Percentiles rank a stretch among this genome's conserved stretches.
Evolutionary conservation across 768 basidiomycete genomes (phyloP).

Genomic region (Phylloporus sp.): DNA sequence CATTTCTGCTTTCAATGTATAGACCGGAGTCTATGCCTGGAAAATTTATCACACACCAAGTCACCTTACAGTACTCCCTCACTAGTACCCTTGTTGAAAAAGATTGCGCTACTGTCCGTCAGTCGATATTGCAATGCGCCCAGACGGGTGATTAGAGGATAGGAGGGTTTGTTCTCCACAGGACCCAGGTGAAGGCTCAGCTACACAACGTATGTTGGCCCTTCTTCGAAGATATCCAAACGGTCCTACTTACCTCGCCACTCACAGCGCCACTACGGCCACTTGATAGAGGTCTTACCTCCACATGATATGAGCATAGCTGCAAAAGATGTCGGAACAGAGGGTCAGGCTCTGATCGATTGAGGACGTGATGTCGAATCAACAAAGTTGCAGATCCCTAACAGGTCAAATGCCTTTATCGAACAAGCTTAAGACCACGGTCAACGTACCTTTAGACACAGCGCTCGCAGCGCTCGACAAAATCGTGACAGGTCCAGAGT

Average conservation of each 20-base stretch:
- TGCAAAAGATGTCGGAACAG: slow-evolving; percentile 58
- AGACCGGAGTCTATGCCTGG: too few species aligned
- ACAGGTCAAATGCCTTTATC: not conserved
- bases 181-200: slow-evolving; percentile 61
- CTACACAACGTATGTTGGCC: slow-evolving; percentile 32
- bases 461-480: slow-evolving; percentile 51
- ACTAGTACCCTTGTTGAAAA: slow-evolving; percentile 72
- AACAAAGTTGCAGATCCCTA: slow-evolving; percentile 55
- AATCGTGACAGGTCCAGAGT: slow-evolving; percentile 52
- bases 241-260: slow-evolving; percentile 53
- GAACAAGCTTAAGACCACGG: not conserved
- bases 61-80: slow-evolving; percentile 52
- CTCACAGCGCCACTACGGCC: slow-evolving; percentile 76
- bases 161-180: slow-evolving; percentile 27
- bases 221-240: not conserved
- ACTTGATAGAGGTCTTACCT: slow-evolving; percentile 66
- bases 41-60: not conserved
- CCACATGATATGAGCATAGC: slow-evolving; percentile 64
- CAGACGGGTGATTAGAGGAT: slow-evolving; percentile 46
- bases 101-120: slow-evolving; percentile 59
- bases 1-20: too few species aligned
- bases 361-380: slow-evolving; percentile 60
- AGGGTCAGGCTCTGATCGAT: slow-evolving; percentile 54
- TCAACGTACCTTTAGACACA: slow-evolving; percentile 51
- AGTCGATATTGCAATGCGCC: slow-evolving; percentile 68